Percentiles rank a stretch among this genome's conserved stretches.
These are phyloP conservation scores for Fusarium redolens DNA, from an alignment of 2,329 filamentous ascomycete species.

Conservation along the genomic window DNA sequence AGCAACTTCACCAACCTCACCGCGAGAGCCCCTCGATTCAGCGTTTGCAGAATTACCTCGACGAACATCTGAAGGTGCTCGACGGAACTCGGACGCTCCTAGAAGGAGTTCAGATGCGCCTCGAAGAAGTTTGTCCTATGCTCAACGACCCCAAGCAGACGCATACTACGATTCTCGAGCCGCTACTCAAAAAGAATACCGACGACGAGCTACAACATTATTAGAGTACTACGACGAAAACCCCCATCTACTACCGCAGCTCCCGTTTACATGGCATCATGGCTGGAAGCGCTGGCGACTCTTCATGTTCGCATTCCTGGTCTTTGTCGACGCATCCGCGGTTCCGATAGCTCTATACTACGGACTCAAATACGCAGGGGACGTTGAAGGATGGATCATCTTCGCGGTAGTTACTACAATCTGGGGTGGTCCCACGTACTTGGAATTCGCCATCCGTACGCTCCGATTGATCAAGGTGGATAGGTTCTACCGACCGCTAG, in stretches of 20 bases:
- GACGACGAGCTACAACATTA: constrained; percentile 50
- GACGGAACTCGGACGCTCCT: constrained; percentile 30
- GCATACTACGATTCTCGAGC: constrained; percentile 56
- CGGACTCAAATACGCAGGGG: constrained; percentile 56
- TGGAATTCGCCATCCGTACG: constrained; percentile 63
- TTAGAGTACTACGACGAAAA: constrained; percentile 56
- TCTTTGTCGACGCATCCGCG: constrained; percentile 57
- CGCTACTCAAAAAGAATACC: constrained; percentile 50
- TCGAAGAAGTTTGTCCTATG: constrained; percentile 52
- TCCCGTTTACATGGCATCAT: constrained; percentile 57
- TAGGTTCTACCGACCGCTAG: constrained; percentile 63
- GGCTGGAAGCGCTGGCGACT: constrained; percentile 56
- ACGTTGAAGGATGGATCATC: constrained; percentile 55
- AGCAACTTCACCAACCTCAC: constrained; percentile 1
- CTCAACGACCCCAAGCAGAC: constrained; percentile 47
- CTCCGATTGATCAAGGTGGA: constrained; percentile 61
- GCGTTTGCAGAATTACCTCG: constrained; percentile 40
- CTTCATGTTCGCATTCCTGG: constrained; percentile 59
- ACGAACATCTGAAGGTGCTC: constrained; percentile 31
- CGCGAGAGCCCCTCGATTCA: constrained; percentile 28
- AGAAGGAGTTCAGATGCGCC: constrained; percentile 42
- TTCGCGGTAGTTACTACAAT: constrained; percentile 66
- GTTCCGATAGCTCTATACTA: constrained; percentile 66
- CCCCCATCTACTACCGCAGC: constrained; percentile 52
- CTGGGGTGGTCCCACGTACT: constrained; percentile 65